These are phyloP conservation scores for Rhodotorula sp. DNA, from an alignment of 1,284 basidiomycete species.

Conservation along the genomic window DNA sequence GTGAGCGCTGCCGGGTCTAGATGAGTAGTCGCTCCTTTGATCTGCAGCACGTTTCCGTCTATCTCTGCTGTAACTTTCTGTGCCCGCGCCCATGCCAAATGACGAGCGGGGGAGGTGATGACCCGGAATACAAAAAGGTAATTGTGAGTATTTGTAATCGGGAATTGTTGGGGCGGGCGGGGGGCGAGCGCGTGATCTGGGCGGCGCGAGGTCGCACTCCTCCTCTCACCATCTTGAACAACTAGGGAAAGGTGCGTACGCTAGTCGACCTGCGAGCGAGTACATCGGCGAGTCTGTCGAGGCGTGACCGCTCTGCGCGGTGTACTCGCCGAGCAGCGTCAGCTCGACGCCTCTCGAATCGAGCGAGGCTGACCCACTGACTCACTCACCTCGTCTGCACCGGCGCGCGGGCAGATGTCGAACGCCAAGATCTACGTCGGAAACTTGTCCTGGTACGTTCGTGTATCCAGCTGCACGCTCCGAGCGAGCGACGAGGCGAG, in stretches of 20 bases:
- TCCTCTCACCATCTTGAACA: not conserved
- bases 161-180: not conserved
- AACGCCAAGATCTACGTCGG: slow-evolving; percentile 21
- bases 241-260: not conserved
- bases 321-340: not conserved
- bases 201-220: not conserved
- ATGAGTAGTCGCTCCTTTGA: too few species aligned
- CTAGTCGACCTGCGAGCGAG: not conserved
- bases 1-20: too few species aligned
- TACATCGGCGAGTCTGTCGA: not conserved
- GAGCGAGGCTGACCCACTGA: not conserved
- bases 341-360: too few species aligned
- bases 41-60: too few species aligned
- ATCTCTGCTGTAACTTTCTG: not conserved
- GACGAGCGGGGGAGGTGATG: too few species aligned
- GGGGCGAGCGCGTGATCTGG: not conserved
- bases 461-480: not conserved
- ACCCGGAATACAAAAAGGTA: not conserved
- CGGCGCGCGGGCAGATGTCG: not conserved
- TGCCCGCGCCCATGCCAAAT: not conserved
- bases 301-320: not conserved
- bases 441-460: slow-evolving; percentile 39
- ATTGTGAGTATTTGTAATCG: not conserved
- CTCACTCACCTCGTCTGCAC: not conserved
- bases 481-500: too few species aligned